These are phyloP conservation scores for Monocercomonoides exilis DNA, from an alignment of 78 protist species.

Conservation along the genomic window DNA sequence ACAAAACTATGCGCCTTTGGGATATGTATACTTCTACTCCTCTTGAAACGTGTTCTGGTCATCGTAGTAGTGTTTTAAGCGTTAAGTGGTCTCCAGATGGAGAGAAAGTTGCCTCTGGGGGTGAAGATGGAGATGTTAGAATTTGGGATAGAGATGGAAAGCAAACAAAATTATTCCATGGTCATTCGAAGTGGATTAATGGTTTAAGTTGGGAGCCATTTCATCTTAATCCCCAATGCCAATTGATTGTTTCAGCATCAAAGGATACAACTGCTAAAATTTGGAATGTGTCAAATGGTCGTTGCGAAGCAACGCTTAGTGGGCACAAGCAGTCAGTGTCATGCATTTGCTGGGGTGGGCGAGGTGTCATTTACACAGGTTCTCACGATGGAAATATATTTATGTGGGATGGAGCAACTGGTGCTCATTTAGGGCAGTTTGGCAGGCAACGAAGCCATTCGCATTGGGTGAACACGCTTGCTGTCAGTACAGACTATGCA, in stretches of 20 bases:
- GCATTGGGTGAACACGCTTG: constrained; percentile 94
- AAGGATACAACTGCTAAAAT: constrained; percentile 76
- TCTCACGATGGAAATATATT: constrained; percentile 84
- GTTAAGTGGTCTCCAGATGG: constrained; percentile 85
- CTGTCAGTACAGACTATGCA: constrained; percentile 82
- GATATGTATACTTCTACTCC: constrained; percentile 76
- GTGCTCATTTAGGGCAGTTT: constrained; percentile 37
- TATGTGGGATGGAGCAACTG: constrained; percentile 62
- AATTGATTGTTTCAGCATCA: not conserved
- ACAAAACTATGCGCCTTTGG: constrained; percentile 82
- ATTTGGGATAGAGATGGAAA: constrained; percentile 52
- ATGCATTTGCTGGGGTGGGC: constrained; percentile 89
- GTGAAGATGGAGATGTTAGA: constrained; percentile 56
- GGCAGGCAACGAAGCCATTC: constrained; percentile 72
- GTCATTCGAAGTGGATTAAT: constrained; percentile 62
- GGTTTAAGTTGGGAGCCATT: constrained; percentile 88
- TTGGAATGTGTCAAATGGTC: constrained; percentile 60
- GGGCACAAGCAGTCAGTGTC: constrained; percentile 83
- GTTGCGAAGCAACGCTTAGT: constrained; percentile 32
- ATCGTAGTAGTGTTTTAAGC: constrained; percentile 73
- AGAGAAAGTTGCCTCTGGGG: constrained; percentile 69
- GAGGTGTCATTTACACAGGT: constrained; percentile 74
- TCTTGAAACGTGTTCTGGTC: constrained; percentile 44
- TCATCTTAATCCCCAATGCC: constrained; percentile 34
- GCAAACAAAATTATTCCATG: constrained; percentile 24